Evolutionary conservation across 1,139 yeast species (phyloP).

Genomic region (Eremothecium coryli): DNA sequence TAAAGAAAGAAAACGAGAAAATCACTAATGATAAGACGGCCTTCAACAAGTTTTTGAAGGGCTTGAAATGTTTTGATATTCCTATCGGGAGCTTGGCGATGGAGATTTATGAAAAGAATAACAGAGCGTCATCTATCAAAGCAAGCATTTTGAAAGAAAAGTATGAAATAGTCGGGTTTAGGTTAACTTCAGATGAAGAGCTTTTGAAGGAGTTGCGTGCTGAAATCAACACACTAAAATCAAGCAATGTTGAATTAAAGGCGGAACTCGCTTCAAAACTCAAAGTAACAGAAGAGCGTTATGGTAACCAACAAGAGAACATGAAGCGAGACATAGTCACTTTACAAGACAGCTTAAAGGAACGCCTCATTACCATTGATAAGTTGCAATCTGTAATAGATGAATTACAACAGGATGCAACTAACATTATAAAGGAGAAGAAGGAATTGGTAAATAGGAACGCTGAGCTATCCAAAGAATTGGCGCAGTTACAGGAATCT

Average conservation of each 20-base stretch:
- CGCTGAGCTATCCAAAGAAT: slow-evolving; percentile 3
- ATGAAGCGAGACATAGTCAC: slow-evolving; percentile 10
- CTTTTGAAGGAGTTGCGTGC: background rate
- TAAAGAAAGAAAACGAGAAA: slow-evolving; percentile 4
- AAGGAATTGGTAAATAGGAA: slow-evolving; percentile 5
- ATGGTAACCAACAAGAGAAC: slow-evolving; percentile 7
- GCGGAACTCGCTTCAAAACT: slow-evolving; percentile 8
- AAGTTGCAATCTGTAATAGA: slow-evolving; percentile 5
- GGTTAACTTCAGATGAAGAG: slow-evolving; percentile 4
- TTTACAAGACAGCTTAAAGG: slow-evolving; percentile 2
- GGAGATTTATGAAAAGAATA: slow-evolving; percentile 7
- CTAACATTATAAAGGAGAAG: slow-evolving; percentile 3
- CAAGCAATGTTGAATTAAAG: slow-evolving; percentile 1
- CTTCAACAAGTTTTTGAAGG: slow-evolving; percentile 9
- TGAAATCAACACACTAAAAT: slow-evolving; percentile 1
- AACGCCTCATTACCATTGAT: slow-evolving; percentile 1
- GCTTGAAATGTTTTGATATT: slow-evolving; percentile 11
- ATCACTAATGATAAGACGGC: slow-evolving; percentile 1
- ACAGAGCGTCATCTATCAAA: slow-evolving; percentile 1
- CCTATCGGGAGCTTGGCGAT: slow-evolving; percentile 12
- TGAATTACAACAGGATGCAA: slow-evolving; percentile 4
- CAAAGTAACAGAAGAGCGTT: slow-evolving; percentile 7
- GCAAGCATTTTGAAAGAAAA: slow-evolving; percentile 6
- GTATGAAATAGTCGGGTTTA: slow-evolving; percentile 14
- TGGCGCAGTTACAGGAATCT: slow-evolving; percentile 4